Percentiles rank a stretch among this genome's conserved stretches.
Evolutionary conservation across 208 protist genomes (phyloP).

Genomic region (Leishmania martiniquensis): DNA sequence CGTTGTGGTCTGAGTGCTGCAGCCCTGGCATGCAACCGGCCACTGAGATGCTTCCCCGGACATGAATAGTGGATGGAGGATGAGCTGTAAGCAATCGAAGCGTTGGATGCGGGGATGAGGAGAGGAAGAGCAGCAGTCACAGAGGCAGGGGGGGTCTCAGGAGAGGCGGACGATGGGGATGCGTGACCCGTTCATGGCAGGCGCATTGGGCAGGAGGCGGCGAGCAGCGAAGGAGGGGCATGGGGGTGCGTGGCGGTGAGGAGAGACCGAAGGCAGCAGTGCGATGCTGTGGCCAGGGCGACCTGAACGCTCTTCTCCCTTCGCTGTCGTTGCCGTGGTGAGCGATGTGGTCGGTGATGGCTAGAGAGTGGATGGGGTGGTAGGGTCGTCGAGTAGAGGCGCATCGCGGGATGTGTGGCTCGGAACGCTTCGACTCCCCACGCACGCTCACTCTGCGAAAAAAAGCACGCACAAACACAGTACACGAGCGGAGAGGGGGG

Average conservation of each 20-base stretch:
- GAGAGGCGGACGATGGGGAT: neutral
- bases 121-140: neutral
- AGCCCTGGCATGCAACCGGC: conserved; percentile 57
- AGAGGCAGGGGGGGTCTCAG: neutral
- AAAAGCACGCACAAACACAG: neutral
- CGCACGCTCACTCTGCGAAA: neutral
- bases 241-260: neutral
- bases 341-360: neutral
- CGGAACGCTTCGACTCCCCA: neutral
- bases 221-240: neutral
- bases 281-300: neutral
- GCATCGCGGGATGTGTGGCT: neutral
- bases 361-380: neutral
- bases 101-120: neutral
- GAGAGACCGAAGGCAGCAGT: neutral
- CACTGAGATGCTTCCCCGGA: neutral
- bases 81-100: neutral
- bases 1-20: conserved; percentile 39
- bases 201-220: neutral
- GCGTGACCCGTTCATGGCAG: neutral
- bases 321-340: neutral
- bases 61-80: conserved; percentile 1
- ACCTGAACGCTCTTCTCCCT: neutral
- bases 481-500: neutral
- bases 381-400: neutral